These are phyloP conservation scores for Albatrellus ellisii DNA, from an alignment of 768 basidiomycete genomes.

Conservation along the genomic window DNA sequence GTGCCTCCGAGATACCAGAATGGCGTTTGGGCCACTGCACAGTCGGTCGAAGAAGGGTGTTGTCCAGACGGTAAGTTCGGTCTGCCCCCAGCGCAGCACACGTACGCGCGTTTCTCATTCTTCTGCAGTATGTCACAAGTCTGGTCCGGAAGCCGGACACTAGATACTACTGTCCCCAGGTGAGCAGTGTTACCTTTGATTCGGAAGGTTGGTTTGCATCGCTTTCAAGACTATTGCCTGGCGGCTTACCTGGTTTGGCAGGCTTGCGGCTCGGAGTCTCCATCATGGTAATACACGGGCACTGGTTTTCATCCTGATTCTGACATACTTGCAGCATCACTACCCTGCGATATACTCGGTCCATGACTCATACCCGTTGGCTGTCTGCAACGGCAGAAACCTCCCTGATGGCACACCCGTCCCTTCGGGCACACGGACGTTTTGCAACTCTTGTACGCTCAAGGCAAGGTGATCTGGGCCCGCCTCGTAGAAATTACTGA, in stretches of 20 bases:
- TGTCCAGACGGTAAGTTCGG: slow-evolving; percentile 33
- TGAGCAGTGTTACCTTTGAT: slow-evolving; percentile 59
- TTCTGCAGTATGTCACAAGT: slow-evolving; percentile 29
- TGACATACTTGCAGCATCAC: slow-evolving; percentile 39
- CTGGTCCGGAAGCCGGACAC: slow-evolving; percentile 27
- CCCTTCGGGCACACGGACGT: slow-evolving; percentile 34
- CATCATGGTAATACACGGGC: too few relatives aligned
- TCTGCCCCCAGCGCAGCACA: slow-evolving; percentile 8
- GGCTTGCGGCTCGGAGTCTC: too few relatives aligned
- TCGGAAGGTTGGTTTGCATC: slow-evolving; percentile 35
- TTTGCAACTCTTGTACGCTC: slow-evolving; percentile 66
- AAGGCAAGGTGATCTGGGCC: slow-evolving; percentile 34
- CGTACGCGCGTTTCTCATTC: neutral
- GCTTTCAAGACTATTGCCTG: too few relatives aligned
- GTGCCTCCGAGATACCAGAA: slow-evolving; percentile 55
- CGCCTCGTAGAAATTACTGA: neutral
- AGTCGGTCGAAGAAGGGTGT: slow-evolving; percentile 36
- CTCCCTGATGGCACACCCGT: slow-evolving; percentile 41
- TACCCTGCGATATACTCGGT: slow-evolving; percentile 59
- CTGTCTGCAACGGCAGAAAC: slow-evolving; percentile 47
- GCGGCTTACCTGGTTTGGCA: too few relatives aligned
- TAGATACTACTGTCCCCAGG: slow-evolving; percentile 45
- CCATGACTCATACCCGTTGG: slow-evolving; percentile 56
- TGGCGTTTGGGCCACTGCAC: slow-evolving; percentile 50
- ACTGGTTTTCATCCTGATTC: too few relatives aligned